Conservation (phyloP, 1,284 basidiomycete genomes). For the Veloporphyrellus conicus region DNA sequence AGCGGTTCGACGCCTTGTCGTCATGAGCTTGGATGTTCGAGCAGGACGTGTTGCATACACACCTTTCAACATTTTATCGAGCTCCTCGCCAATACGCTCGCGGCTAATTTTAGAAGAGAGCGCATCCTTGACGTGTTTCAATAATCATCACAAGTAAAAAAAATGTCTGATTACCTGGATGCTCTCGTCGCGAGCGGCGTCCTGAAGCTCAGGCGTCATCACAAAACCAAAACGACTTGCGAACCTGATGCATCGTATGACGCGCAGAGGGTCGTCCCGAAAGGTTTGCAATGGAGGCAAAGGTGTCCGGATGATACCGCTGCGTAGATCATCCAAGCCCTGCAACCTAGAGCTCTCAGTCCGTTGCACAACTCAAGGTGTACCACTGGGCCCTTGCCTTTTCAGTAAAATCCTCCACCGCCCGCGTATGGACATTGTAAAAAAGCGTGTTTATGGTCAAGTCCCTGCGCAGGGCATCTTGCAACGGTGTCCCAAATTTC, state of each 20-base stretch:
- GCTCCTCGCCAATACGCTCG: conserved; percentile 86
- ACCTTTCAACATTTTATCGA: conserved; percentile 90
- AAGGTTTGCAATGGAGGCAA: conserved; percentile 86
- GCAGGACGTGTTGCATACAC: conserved; percentile 6
- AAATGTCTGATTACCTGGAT: conserved; percentile 57
- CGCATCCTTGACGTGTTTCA: conserved; percentile 49
- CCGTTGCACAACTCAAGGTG: neutral
- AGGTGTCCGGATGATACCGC: conserved; percentile 85
- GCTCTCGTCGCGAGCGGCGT: conserved; percentile 60
- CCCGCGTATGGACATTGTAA: conserved; percentile 89
- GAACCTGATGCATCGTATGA: conserved; percentile 89
- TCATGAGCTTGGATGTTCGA: conserved; percentile 2
- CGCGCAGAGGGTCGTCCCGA: conserved; percentile 88
- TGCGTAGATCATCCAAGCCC: conserved; percentile 82
- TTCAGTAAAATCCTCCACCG: conserved; percentile 86
- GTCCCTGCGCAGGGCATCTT: conserved; percentile 90
- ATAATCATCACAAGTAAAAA: neutral
- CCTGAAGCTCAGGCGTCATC: conserved; percentile 69
- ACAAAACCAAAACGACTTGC: conserved; percentile 85
- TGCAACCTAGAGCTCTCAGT: conserved; percentile 30
- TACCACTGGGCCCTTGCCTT: conserved; percentile 46
- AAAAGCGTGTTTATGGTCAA: conserved; percentile 96
- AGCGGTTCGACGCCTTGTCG: conserved; percentile 66
- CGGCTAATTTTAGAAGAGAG: conserved; percentile 78
- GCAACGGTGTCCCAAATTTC: conserved; percentile 88